Evolutionary conservation across 495 filamentous ascomycete genomes (phyloP).

Genomic region (Talaromyces thailandensis): DNA sequence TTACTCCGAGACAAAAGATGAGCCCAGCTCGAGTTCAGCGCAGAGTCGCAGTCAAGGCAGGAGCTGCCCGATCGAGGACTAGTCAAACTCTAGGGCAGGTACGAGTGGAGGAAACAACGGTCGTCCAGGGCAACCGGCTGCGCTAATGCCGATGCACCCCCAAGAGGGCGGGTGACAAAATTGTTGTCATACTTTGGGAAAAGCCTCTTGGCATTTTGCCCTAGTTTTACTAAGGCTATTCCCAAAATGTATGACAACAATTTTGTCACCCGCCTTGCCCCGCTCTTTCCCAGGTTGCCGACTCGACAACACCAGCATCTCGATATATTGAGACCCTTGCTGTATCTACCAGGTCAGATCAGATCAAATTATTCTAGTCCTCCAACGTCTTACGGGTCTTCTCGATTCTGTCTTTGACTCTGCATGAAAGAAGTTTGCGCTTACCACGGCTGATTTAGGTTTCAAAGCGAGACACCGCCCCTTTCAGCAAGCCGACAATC

Average conservation of each 20-base stretch:
- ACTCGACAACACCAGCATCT: not conserved
- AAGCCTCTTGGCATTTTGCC: no score
- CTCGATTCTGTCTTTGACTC: no score
- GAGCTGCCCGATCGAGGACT: not conserved
- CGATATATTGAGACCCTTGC: not conserved
- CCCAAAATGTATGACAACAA: no score
- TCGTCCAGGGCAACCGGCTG: slow-evolving; percentile 3
- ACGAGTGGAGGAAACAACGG: not conserved
- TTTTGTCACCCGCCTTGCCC: no score
- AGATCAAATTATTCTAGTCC: no score
- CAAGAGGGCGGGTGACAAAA: no score
- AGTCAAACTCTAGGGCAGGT: not conserved
- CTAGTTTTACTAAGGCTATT: no score
- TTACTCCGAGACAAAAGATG: not conserved
- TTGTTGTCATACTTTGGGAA: no score
- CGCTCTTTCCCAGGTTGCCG: not conserved
- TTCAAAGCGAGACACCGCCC: not conserved
- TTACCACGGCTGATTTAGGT: not conserved
- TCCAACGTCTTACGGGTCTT: no score
- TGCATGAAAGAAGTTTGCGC: not conserved
- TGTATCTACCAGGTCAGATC: not conserved
- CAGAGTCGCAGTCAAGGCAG: not conserved
- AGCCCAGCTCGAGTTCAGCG: not conserved
- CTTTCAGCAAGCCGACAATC: not conserved
- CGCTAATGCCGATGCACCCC: not conserved